These are phyloP conservation scores for Usnea hakonensis DNA, from an alignment of 495 filamentous ascomycete species.

Conservation along the genomic window DNA sequence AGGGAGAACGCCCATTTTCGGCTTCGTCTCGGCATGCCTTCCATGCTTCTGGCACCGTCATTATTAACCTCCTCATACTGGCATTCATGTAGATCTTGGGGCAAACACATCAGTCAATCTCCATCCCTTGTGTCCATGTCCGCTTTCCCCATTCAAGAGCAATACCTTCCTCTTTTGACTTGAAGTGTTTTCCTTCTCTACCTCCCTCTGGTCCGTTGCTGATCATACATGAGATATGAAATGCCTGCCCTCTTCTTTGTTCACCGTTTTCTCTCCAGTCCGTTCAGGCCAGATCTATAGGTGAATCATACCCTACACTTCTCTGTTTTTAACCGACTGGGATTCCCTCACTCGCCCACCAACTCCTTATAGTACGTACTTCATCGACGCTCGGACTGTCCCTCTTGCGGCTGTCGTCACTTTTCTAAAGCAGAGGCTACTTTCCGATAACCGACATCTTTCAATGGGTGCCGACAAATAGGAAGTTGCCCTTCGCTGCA, in stretches of 20 bases:
- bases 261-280: not conserved
- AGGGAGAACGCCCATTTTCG: slow-evolving; percentile 8
- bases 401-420: slow-evolving; percentile 14
- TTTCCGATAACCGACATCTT: slow-evolving; percentile 21
- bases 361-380: not conserved
- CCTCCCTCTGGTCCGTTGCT: not conserved
- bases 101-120: slow-evolving; percentile 2
- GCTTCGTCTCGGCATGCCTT: slow-evolving; percentile 18
- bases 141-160: not conserved
- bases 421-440: not conserved
- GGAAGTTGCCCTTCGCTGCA: slow-evolving; percentile 4
- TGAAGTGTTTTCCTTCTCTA: not conserved
- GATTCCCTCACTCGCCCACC: not conserved
- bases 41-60: not conserved
- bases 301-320: not conserved
- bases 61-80: slow-evolving; percentile 7
- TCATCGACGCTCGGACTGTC: slow-evolving; percentile 13
- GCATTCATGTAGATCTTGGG: slow-evolving; percentile 17
- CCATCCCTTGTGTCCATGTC: not conserved
- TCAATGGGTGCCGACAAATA: slow-evolving; percentile 10
- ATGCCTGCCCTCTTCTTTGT: not conserved
- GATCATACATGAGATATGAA: not conserved
- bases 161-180: slow-evolving; percentile 11
- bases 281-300: not conserved
- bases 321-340: not conserved